Evolutionary conservation across 345 rosid species (phyloP).

Genomic region (Excoecaria agallocha): DNA sequence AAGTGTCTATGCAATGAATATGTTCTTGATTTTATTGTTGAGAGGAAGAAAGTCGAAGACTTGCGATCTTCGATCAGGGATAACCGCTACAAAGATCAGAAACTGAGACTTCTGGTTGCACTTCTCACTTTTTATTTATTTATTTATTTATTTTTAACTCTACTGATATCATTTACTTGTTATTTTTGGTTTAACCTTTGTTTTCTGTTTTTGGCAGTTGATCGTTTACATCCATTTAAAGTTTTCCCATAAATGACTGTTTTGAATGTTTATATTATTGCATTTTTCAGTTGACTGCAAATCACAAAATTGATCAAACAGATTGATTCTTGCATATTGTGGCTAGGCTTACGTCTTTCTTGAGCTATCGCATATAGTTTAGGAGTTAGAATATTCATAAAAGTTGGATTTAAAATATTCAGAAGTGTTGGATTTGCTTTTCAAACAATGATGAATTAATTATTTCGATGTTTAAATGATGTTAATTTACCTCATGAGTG

Average conservation of each 20-base stretch:
- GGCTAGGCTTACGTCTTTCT: neutral
- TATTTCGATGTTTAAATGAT: neutral
- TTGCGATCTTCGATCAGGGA: constrained; percentile 80
- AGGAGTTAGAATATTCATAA: neutral
- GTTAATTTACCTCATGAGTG: neutral
- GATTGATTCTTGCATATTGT: neutral
- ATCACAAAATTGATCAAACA: neutral
- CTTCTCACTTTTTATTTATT: neutral
- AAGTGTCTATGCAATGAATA: constrained; percentile 56
- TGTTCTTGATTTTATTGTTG: constrained; percentile 92
- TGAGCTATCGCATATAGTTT: neutral
- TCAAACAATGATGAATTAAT: neutral
- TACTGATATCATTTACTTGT: neutral
- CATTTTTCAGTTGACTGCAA: neutral
- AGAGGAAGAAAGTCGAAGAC: constrained; percentile 84
- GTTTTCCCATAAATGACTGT: neutral
- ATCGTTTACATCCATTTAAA: no score
- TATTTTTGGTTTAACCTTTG: neutral
- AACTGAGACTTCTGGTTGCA: constrained; percentile 67
- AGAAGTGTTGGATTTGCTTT: neutral
- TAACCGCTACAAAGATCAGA: constrained; percentile 87
- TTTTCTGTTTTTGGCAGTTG: neutral
- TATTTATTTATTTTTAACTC: neutral
- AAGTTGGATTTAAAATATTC: neutral
- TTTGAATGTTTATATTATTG: neutral